Conservation (phyloP, 2,329 filamentous ascomycete genomes). For the Biscogniauxia sp. region DNA sequence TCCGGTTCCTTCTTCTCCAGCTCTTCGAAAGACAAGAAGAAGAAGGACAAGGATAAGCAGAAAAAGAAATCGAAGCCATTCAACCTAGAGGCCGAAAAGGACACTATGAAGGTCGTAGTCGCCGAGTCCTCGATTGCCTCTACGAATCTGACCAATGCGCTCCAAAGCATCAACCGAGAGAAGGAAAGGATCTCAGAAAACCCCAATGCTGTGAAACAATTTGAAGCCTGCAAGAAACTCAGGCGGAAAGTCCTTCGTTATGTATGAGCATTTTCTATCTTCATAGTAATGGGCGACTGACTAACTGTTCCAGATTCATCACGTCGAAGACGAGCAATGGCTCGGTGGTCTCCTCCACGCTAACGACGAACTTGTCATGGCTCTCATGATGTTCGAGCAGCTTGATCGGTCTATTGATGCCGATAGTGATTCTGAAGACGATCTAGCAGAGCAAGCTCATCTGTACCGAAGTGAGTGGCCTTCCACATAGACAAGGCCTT, state of each 20-base stretch:
- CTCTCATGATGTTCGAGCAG: constrained; percentile 91
- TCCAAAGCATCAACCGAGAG: constrained; percentile 91
- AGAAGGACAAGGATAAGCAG: constrained; percentile 50
- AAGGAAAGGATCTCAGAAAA: constrained; percentile 86
- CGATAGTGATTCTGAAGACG: constrained; percentile 69
- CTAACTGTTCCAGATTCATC: constrained; percentile 64
- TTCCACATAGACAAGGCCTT: background rate
- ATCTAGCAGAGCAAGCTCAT: constrained; percentile 64
- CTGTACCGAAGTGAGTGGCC: constrained; percentile 56
- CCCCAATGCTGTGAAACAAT: constrained; percentile 67
- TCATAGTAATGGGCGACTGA: background rate
- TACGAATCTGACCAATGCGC: constrained; percentile 83
- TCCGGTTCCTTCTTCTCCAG: constrained; percentile 40
- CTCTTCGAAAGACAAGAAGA: constrained; percentile 49
- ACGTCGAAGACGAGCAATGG: constrained; percentile 87
- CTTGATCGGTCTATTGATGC: constrained; percentile 82
- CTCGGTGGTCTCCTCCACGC: constrained; percentile 87
- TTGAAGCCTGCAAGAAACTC: constrained; percentile 83
- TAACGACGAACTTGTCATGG: constrained; percentile 92
- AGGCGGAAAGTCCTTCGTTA: constrained; percentile 84
- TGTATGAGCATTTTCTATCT: constrained; percentile 40
- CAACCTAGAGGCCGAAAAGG: constrained; percentile 83
- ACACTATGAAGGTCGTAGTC: constrained; percentile 81
- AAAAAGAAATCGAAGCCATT: constrained; percentile 66
- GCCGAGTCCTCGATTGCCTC: constrained; percentile 85